A percentile compares a stretch with the other conserved stretches of the same genome.
These are phyloP conservation scores for Arthrobotrys musiformis DNA, from an alignment of 2,329 filamentous ascomycete genomes.

Conservation along the genomic window DNA sequence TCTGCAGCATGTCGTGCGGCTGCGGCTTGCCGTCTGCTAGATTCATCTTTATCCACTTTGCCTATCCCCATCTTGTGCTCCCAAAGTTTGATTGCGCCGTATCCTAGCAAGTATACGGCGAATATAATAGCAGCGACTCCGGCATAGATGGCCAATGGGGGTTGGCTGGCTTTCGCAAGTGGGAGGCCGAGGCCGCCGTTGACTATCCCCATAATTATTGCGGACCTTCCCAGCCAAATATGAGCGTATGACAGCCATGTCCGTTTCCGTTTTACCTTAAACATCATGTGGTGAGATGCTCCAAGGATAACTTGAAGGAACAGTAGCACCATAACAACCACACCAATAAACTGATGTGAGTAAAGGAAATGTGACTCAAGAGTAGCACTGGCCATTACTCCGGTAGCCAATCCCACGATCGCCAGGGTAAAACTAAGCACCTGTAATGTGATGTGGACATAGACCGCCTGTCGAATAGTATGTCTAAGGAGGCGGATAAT, in stretches of 20 bases:
- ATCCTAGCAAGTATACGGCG: slow-evolving; percentile 38
- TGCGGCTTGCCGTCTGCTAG: slow-evolving; percentile 21
- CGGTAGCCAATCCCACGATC: slow-evolving; percentile 72
- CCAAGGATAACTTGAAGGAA: slow-evolving; percentile 71
- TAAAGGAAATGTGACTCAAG: slow-evolving; percentile 64
- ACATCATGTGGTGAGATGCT: slow-evolving; percentile 70
- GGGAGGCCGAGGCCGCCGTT: slow-evolving; percentile 73
- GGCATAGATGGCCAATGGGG: slow-evolving; percentile 36
- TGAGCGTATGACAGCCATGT: slow-evolving; percentile 69
- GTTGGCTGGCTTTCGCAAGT: slow-evolving; percentile 22
- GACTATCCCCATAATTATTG: slow-evolving; percentile 71
- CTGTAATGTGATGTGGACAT: slow-evolving; percentile 70
- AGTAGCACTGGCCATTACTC: slow-evolving; percentile 65
- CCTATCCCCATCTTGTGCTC: slow-evolving; percentile 52
- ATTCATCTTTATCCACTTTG: slow-evolving; percentile 34
- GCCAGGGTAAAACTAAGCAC: slow-evolving; percentile 68
- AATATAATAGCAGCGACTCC: slow-evolving; percentile 38
- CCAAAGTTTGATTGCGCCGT: slow-evolving; percentile 50
- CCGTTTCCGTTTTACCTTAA: slow-evolving; percentile 65
- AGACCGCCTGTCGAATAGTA: slow-evolving; percentile 60
- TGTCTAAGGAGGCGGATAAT: slow-evolving; percentile 71
- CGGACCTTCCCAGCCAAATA: slow-evolving; percentile 71
- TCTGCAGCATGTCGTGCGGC: slow-evolving; percentile 35
- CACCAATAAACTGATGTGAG: slow-evolving; percentile 70
- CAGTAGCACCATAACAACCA: slow-evolving; percentile 68